A percentile compares a stretch with the other conserved stretches of the same genome.
Conservation (phyloP, 1,284 basidiomycete genomes). For the Tilletia setariae region DNA sequence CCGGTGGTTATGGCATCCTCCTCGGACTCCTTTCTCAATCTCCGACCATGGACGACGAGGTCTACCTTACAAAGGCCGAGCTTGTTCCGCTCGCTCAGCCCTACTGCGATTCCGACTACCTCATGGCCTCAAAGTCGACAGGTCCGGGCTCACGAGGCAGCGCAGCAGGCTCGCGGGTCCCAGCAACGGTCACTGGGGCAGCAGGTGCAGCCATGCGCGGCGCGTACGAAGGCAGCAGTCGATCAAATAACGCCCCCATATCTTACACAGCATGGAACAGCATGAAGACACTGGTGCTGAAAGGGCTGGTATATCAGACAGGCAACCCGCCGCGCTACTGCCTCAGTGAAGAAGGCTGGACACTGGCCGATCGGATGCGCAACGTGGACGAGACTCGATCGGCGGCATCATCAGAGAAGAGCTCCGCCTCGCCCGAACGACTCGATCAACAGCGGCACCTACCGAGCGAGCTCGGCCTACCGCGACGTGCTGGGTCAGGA, state of each 20-base stretch:
- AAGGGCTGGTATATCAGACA: slow-evolving; percentile 45
- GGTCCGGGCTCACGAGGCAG: slow-evolving; percentile 21
- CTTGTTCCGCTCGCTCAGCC: slow-evolving; percentile 46
- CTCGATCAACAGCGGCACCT: not conserved
- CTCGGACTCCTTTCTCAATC: slow-evolving; percentile 21
- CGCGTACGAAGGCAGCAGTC: slow-evolving; percentile 16
- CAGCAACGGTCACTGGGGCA: slow-evolving; percentile 8
- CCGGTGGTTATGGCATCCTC: slow-evolving; percentile 27
- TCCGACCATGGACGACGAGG: slow-evolving; percentile 21
- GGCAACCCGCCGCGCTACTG: slow-evolving; percentile 49
- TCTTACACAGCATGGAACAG: slow-evolving; percentile 48
- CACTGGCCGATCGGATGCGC: slow-evolving; percentile 30
- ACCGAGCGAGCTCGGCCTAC: not conserved
- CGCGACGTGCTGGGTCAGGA: not conserved
- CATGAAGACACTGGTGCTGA: slow-evolving; percentile 51
- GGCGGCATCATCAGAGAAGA: not conserved
- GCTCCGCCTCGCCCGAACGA: slow-evolving; percentile 2
- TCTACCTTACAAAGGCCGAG: slow-evolving; percentile 36
- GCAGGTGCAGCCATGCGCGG: slow-evolving; percentile 21
- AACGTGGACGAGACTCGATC: not conserved
- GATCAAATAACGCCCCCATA: slow-evolving; percentile 24
- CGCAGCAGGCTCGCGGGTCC: slow-evolving; percentile 28
- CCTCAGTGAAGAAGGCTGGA: slow-evolving; percentile 44
- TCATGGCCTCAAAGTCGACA: slow-evolving; percentile 17
- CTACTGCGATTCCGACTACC: slow-evolving; percentile 46